Evolutionary conservation across 208 protist genomes (phyloP).

Genomic region (Trypanosoma boissoni): DNA sequence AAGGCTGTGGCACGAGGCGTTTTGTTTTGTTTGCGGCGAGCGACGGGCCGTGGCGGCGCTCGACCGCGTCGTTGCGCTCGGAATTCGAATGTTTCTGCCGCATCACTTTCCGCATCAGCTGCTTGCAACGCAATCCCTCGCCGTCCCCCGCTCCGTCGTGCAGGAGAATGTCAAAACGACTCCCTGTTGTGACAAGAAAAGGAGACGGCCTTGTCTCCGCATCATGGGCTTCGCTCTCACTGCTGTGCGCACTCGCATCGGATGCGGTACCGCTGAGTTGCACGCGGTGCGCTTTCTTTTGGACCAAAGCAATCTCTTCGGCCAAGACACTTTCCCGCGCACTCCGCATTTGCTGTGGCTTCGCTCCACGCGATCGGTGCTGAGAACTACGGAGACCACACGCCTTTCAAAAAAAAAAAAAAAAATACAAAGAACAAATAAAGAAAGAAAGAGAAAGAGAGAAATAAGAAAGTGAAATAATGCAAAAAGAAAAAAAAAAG

Average conservation of each 20-base stretch:
- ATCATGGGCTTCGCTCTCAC: constrained; percentile 3
- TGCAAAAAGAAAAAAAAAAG: constrained; percentile 6
- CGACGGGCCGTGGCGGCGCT: constrained; percentile 28
- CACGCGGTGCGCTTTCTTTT: not conserved
- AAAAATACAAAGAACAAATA: not conserved
- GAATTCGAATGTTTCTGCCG: not conserved
- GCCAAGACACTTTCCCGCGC: constrained; percentile 1
- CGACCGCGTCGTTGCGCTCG: not conserved
- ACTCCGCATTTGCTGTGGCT: not conserved
- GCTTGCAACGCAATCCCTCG: constrained; percentile 23
- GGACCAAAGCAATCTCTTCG: constrained; percentile 6
- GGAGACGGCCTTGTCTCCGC: not conserved
- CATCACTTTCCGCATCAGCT: constrained; percentile 33
- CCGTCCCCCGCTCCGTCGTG: constrained; percentile 17
- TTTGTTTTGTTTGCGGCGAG: constrained; percentile 24
- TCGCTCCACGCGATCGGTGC: too few relatives aligned
- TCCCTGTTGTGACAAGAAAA: constrained; percentile 28
- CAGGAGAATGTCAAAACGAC: constrained; percentile 61
- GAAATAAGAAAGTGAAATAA: constrained; percentile 2
- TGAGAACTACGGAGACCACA: too few relatives aligned
- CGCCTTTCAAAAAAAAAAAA: too few relatives aligned
- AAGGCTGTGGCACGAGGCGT: constrained; percentile 62
- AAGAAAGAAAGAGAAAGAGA: constrained; percentile 9
- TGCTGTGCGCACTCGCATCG: not conserved
- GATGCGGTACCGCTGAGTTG: not conserved